Evolutionary conservation across 1,284 basidiomycete genomes (phyloP).

Genomic region (Ceratobasidium sp.): DNA sequence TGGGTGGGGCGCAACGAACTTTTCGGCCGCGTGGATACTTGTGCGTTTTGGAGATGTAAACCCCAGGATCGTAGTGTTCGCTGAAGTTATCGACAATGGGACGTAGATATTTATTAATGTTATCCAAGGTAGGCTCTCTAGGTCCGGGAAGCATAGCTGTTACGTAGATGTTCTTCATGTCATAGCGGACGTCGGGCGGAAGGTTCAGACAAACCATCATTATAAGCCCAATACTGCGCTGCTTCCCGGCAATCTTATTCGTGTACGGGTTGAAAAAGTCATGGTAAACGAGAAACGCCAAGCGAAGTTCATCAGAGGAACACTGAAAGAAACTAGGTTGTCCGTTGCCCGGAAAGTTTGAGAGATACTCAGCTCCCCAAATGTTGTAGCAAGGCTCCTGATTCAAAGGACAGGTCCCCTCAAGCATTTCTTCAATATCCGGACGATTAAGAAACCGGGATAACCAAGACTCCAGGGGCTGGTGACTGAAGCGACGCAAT

Average conservation of each 20-base stretch:
- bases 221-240: constrained; percentile 51
- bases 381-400: constrained; percentile 34
- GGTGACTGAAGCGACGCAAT: background rate
- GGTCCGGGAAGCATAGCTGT: constrained; percentile 52
- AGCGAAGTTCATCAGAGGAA: constrained; percentile 45
- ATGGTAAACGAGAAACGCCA: constrained; percentile 51
- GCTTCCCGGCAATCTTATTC: constrained; percentile 51
- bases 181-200: constrained; percentile 51
- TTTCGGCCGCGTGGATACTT: constrained; percentile 10
- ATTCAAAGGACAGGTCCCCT: background rate
- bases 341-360: constrained; percentile 48
- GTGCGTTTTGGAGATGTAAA: constrained; percentile 45
- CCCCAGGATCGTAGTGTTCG: constrained; percentile 50
- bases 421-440: constrained; percentile 28
- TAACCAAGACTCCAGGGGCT: constrained; percentile 18
- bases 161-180: constrained; percentile 54
- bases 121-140: constrained; percentile 42
- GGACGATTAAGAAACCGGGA: constrained; percentile 14
- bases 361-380: constrained; percentile 50
- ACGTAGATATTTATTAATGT: constrained; percentile 50
- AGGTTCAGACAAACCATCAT: constrained; percentile 54
- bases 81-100: constrained; percentile 51
- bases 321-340: constrained; percentile 43
- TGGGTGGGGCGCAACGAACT: background rate
- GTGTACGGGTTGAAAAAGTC: constrained; percentile 56